phyloP scores from a whole-genome alignment of 768 basidiomycete species.

The Boletus pseudo-olivaceus region DNA sequence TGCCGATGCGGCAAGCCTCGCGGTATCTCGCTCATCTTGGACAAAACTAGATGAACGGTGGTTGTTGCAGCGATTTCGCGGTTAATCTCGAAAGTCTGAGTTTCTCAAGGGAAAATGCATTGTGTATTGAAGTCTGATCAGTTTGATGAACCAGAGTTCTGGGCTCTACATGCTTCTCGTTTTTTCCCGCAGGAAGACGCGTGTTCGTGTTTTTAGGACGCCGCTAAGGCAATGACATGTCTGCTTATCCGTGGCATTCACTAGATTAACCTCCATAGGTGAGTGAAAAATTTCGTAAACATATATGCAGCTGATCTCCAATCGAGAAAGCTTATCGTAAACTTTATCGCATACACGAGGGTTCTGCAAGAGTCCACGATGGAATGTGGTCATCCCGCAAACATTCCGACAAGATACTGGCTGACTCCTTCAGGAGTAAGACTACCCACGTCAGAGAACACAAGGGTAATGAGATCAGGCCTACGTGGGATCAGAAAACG shows the following conservation, averaged over 20 bases:
- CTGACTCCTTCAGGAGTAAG: conserved; percentile 91
- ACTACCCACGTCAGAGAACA: conserved; percentile 93
- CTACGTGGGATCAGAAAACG: conserved; percentile 39
- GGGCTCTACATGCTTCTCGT: conserved; percentile 9
- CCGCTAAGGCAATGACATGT: conserved; percentile 6
- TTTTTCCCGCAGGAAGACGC: conserved; percentile 18
- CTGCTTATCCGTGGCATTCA: conserved; percentile 5
- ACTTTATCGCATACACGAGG: conserved; percentile 27
- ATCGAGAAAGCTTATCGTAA: conserved; percentile 35
- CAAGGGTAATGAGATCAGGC: conserved; percentile 89
- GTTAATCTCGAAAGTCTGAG: conserved; percentile 25
- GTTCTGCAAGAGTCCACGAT: conserved; percentile 1
- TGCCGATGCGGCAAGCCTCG: conserved; percentile 1
- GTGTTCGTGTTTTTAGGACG: conserved; percentile 15
- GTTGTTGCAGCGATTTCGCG: conserved; percentile 10
- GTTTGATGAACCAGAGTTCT: conserved; percentile 22
- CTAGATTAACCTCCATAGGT: conserved; percentile 14
- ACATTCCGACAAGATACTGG: conserved; percentile 94
- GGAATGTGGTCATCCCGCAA: conserved; percentile 55
- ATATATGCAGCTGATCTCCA: conserved; percentile 19
- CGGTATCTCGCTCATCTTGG: conserved; percentile 1
- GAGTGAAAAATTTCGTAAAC: conserved; percentile 17
- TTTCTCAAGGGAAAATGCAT: conserved; percentile 14
- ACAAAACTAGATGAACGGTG: conserved; percentile 1
- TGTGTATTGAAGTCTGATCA: conserved; percentile 19